Conservation (phyloP, 2,329 filamentous ascomycete species). For the Bipolaris oryzae region DNA sequence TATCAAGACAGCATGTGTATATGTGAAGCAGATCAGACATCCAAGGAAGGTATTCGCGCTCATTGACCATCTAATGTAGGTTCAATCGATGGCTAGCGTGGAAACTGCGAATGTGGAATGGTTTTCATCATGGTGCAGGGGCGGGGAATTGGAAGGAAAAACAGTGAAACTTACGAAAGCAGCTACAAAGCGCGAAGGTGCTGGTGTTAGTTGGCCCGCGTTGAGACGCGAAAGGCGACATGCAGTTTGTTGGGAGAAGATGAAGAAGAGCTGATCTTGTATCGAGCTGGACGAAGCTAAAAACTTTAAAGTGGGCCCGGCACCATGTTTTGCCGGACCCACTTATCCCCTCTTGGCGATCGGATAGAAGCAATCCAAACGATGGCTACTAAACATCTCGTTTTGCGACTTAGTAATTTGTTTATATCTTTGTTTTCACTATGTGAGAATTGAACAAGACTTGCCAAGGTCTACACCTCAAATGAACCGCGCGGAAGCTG, state of each 20-base stretch:
- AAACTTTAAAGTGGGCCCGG: constrained; percentile 14
- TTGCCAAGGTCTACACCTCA: constrained; percentile 18
- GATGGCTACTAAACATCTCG: too few species aligned
- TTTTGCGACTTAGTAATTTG: too few species aligned
- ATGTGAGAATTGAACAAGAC: too few species aligned
- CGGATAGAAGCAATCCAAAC: not conserved
- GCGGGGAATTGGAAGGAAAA: not conserved
- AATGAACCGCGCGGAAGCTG: constrained; percentile 44
- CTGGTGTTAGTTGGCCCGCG: not conserved
- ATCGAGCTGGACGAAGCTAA: constrained; percentile 9
- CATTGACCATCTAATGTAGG: constrained; percentile 69
- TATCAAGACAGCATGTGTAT: not conserved
- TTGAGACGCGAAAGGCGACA: not conserved
- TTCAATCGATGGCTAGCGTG: constrained; percentile 74
- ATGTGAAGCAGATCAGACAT: constrained; percentile 65
- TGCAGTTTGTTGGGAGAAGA: constrained; percentile 3
- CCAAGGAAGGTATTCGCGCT: constrained; percentile 73
- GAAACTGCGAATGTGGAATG: constrained; percentile 86
- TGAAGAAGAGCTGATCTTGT: constrained; percentile 2
- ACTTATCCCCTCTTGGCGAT: not conserved
- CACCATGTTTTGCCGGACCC: constrained; percentile 8
- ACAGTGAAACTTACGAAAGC: constrained; percentile 9
- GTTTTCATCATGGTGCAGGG: constrained; percentile 67
- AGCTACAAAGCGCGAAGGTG: not conserved
- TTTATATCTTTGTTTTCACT: too few species aligned